phyloP scores from a whole-genome alignment of 2,329 filamentous ascomycete species.

The Arthrinium phaeospermum region DNA sequence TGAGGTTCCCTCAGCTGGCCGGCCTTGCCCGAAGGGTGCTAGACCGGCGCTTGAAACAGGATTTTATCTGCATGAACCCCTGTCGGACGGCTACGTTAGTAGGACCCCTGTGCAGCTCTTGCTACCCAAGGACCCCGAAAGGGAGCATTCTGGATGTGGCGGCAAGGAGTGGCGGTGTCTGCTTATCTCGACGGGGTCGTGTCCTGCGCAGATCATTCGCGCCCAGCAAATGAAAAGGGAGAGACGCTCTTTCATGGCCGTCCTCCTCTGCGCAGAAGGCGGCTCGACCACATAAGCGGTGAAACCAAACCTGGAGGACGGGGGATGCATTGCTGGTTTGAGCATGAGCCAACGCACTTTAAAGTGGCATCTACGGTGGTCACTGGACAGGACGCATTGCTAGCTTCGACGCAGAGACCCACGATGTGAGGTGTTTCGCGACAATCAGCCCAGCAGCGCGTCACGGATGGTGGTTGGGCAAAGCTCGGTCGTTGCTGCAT shows the following conservation, averaged over 20 bases:
- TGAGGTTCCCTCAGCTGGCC: neutral
- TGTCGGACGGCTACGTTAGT: neutral
- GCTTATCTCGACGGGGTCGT: constrained; percentile 7
- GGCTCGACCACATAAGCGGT: constrained; percentile 4
- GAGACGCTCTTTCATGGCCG: neutral
- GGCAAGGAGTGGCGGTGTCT: constrained; percentile 14
- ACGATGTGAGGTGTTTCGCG: constrained; percentile 3
- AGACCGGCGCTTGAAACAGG: constrained; percentile 12
- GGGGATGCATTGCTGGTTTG: neutral
- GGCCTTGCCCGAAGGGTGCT: neutral
- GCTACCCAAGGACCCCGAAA: constrained; percentile 1
- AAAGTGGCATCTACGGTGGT: neutral
- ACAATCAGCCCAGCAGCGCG: constrained; percentile 5
- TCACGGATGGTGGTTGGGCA: neutral
- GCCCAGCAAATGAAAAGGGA: neutral
- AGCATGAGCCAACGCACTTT: constrained; percentile 3
- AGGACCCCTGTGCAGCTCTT: constrained; percentile 7
- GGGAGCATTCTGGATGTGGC: constrained; percentile 1
- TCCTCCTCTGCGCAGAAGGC: neutral
- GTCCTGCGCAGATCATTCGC: neutral
- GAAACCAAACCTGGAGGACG: neutral
- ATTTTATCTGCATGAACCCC: neutral
- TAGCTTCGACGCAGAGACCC: neutral
- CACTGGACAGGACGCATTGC: neutral
- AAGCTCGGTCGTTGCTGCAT: neutral